phyloP scores from a whole-genome alignment of 2,329 filamentous ascomycete species.

The Simplicillium aogashimaense region DNA sequence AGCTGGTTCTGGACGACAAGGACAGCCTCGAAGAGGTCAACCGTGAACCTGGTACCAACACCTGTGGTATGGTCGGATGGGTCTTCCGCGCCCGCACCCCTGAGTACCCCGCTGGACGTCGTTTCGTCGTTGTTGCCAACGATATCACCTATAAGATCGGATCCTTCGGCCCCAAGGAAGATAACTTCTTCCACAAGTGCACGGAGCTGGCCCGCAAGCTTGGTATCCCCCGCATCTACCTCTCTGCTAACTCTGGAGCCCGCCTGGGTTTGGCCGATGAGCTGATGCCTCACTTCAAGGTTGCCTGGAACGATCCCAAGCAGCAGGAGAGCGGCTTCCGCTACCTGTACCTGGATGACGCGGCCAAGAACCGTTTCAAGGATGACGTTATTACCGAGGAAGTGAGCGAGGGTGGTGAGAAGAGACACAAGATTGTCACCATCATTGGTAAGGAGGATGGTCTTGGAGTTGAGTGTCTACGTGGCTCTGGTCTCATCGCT shows the following conservation, averaged over 20 bases:
- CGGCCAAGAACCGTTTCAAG: slow-evolving; percentile 78
- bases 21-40: slow-evolving; percentile 89
- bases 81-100: slow-evolving; percentile 89
- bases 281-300: slow-evolving; percentile 92
- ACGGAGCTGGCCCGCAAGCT: slow-evolving; percentile 90
- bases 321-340: slow-evolving; percentile 89
- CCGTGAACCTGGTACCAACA: slow-evolving; percentile 90
- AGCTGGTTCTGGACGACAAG: slow-evolving; percentile 88
- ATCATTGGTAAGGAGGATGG: slow-evolving; percentile 91
- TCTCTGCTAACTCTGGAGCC: slow-evolving; percentile 97
- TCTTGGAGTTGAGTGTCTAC: slow-evolving; percentile 92
- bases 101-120: slow-evolving; percentile 85
- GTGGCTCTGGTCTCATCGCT: slow-evolving; percentile 94
- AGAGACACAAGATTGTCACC: slow-evolving; percentile 86
- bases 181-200: slow-evolving; percentile 98
- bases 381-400: slow-evolving; percentile 69
- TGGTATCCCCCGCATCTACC: slow-evolving; percentile 92
- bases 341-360: slow-evolving; percentile 87
- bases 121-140: slow-evolving; percentile 95
- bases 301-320: slow-evolving; percentile 81
- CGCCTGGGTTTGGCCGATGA: slow-evolving; percentile 95
- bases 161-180: slow-evolving; percentile 91
- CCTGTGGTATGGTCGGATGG: slow-evolving; percentile 98
- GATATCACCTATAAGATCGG: slow-evolving; percentile 99
- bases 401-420: slow-evolving; percentile 77